A percentile compares a stretch with the other conserved stretches of the same genome.
Conservation (phyloP, 306 rosid species). For the Vigna trinervia region DNA sequence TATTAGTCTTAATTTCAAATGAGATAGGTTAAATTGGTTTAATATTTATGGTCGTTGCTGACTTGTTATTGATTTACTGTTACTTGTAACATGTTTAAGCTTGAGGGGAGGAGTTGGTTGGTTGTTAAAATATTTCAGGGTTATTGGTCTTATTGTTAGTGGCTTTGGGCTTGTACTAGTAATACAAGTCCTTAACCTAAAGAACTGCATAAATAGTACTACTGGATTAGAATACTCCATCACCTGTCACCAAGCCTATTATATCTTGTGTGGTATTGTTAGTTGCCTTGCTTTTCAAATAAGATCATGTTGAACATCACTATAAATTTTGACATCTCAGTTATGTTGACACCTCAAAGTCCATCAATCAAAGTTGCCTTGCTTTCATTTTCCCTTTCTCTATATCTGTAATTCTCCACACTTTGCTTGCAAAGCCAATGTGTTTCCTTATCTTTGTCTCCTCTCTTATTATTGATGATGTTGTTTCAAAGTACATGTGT, state of each 20-base stretch:
- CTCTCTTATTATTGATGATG: not conserved
- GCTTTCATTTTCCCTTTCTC: not conserved
- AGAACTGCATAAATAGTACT: not conserved
- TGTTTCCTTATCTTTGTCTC: slow-evolving; percentile 3
- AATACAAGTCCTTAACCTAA: slow-evolving; percentile 8
- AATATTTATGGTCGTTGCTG: not conserved
- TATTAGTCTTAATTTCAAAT: not conserved
- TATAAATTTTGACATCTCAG: no score
- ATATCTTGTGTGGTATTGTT: not conserved
- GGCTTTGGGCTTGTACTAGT: not conserved
- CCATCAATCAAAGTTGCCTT: not conserved
- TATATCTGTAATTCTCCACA: not conserved
- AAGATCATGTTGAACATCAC: no score
- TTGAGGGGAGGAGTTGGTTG: not conserved
- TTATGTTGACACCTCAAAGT: no score
- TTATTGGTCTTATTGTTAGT: not conserved
- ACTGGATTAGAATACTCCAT: not conserved
- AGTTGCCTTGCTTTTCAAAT: not conserved
- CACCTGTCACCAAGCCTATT: not conserved
- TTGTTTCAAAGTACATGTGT: slow-evolving; percentile 9
- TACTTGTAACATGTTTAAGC: not conserved
- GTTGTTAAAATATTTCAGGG: not conserved
- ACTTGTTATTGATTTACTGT: not conserved
- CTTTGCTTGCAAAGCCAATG: not conserved
- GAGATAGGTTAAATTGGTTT: not conserved